A percentile compares a stretch with the other conserved stretches of the same genome.
Conservation (phyloP, 495 filamentous ascomycete genomes). For the Oidiodendron maius region DNA sequence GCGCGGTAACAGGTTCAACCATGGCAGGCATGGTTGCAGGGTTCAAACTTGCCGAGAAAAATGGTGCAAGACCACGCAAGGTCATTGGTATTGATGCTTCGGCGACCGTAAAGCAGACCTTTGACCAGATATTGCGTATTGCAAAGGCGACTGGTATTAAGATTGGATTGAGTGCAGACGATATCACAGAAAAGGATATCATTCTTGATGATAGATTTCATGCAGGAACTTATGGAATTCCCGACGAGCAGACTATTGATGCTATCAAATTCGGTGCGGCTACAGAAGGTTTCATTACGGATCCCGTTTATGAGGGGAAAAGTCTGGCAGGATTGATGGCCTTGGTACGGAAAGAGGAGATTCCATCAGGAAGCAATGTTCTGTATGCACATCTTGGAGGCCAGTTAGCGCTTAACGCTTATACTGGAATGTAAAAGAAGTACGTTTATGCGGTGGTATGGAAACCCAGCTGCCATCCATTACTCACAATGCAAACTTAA, state of each 20-base stretch:
- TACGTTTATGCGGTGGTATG: no score
- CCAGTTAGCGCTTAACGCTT: slow-evolving; percentile 57
- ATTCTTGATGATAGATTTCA: slow-evolving; percentile 55
- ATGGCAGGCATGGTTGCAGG: slow-evolving; percentile 59
- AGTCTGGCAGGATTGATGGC: slow-evolving; percentile 60
- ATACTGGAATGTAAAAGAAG: slow-evolving; percentile 26
- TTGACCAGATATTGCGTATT: slow-evolving; percentile 53
- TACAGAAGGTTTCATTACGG: slow-evolving; percentile 61
- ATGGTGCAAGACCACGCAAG: slow-evolving; percentile 32
- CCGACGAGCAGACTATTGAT: slow-evolving; percentile 49
- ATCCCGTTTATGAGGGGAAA: slow-evolving; percentile 66
- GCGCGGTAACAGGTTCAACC: slow-evolving; percentile 57
- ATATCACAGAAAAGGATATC: slow-evolving; percentile 50
- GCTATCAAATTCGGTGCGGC: slow-evolving; percentile 55
- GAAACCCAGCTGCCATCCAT: no score
- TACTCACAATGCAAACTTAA: no score
- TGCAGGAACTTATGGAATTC: slow-evolving; percentile 54
- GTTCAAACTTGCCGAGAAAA: slow-evolving; percentile 50
- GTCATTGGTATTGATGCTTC: slow-evolving; percentile 59
- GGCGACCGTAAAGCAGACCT: slow-evolving; percentile 48
- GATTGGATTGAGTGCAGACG: slow-evolving; percentile 48
- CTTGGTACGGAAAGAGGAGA: slow-evolving; percentile 51
- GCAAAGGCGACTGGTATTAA: slow-evolving; percentile 49
- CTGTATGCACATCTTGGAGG: slow-evolving; percentile 61
- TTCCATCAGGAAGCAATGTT: slow-evolving; percentile 46